Conservation (phyloP, 805 yeast species). For the Teunomyces panamensis region DNA sequence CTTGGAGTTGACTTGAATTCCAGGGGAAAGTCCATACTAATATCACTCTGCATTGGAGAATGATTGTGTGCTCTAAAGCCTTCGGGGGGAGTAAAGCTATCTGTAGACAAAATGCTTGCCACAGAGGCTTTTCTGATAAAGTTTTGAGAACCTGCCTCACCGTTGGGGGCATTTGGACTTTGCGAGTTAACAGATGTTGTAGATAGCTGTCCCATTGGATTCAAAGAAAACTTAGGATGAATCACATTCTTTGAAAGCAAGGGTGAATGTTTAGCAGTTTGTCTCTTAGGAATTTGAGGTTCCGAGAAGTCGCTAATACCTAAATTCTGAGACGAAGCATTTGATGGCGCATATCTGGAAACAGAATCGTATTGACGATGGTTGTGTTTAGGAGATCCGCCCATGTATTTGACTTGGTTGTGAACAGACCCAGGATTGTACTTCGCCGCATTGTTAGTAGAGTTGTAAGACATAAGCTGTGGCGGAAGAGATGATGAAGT, state of each 20-base stretch:
- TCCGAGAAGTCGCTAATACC: background rate
- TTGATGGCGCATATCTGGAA: constrained; percentile 20
- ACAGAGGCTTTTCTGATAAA: constrained; percentile 19
- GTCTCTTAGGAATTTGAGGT: constrained; percentile 6
- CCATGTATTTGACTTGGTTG: background rate
- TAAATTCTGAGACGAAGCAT: constrained; percentile 20
- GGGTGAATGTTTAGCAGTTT: constrained; percentile 5
- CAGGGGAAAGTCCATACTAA: constrained; percentile 28
- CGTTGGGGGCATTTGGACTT: background rate
- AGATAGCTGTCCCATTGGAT: constrained; percentile 14
- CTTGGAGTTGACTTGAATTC: constrained; percentile 20
- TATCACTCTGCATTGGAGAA: constrained; percentile 32
- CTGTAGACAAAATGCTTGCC: constrained; percentile 18
- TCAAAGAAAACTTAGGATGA: background rate
- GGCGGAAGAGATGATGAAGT: constrained; percentile 2
- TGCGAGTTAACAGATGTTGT: constrained; percentile 19
- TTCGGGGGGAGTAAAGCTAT: constrained; percentile 14
- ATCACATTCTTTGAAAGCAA: background rate
- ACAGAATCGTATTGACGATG: background rate
- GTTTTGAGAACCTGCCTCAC: constrained; percentile 1
- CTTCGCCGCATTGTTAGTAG: constrained; percentile 5
- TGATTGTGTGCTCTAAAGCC: constrained; percentile 14
- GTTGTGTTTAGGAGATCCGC: constrained; percentile 2
- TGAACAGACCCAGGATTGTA: constrained; percentile 5
- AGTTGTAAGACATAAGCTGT: constrained; percentile 5